Conservation (phyloP, 2,329 filamentous ascomycete species). For the Beauveria australis region DNA sequence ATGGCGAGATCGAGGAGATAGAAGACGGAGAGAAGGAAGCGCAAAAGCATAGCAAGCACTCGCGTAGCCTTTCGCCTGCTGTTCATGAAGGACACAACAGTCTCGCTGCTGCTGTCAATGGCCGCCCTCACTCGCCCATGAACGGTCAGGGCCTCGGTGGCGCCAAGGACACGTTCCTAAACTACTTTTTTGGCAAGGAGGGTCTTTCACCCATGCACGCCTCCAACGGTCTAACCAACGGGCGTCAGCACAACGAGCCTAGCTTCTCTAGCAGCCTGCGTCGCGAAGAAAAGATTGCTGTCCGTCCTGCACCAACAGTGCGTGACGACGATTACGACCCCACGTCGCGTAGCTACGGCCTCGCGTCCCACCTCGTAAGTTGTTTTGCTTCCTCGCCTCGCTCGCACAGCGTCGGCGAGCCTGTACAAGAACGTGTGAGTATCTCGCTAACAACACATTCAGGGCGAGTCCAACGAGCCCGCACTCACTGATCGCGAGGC, state of each 20-base stretch:
- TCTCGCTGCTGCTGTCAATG: conserved; percentile 61
- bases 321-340: conserved; percentile 37
- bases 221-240: conserved; percentile 22
- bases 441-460: conserved; percentile 16
- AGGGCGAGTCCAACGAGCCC: conserved; percentile 62
- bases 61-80: conserved; percentile 76
- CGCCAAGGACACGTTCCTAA: conserved; percentile 85
- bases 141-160: conserved; percentile 49
- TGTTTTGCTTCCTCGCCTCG: conserved; percentile 8
- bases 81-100: conserved; percentile 56
- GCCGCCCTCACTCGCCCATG: conserved; percentile 56
- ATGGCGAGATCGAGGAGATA: conserved; percentile 63
- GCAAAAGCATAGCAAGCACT: conserved; percentile 31
- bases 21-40: conserved; percentile 54
- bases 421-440: not conserved
- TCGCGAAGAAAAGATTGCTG: conserved; percentile 52
- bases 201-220: conserved; percentile 41
- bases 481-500: conserved; percentile 91
- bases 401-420: not conserved
- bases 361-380: conserved; percentile 53
- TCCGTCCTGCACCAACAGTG: conserved; percentile 37
- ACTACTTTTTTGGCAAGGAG: conserved; percentile 98
- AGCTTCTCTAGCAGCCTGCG: conserved; percentile 79
- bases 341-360: conserved; percentile 28
- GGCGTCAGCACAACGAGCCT: conserved; percentile 68